Evolutionary conservation across 306 rosid species (phyloP).

Genomic region (Quercus bicolor): DNA sequence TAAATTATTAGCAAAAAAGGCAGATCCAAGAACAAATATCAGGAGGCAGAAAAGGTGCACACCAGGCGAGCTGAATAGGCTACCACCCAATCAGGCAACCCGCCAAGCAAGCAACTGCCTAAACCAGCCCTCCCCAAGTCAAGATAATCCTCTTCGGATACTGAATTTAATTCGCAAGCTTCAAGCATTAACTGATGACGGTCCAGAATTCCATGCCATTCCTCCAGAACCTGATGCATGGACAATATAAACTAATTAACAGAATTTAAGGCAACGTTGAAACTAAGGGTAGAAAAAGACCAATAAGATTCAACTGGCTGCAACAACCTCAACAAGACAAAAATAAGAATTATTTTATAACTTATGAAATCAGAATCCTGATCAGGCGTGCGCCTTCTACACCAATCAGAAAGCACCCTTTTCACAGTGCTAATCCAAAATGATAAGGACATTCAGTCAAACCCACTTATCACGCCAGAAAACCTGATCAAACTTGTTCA

Average conservation of each 20-base stretch:
- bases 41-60: conserved; percentile 25
- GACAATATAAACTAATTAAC: conserved; percentile 25
- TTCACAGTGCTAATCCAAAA: not conserved
- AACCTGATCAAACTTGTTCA: not conserved
- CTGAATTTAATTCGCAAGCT: conserved; percentile 81
- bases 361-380: not conserved
- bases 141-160: conserved; percentile 84
- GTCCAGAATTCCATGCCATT: conserved; percentile 85
- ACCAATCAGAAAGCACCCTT: not conserved
- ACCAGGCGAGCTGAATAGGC: conserved; percentile 98
- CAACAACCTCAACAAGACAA: not conserved
- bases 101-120: conserved; percentile 96
- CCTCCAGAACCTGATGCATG: conserved; percentile 72
- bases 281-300: not conserved
- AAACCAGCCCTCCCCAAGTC: conserved; percentile 95
- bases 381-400: not conserved
- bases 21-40: conserved; percentile 8
- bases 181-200: conserved; percentile 85
- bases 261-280: conserved; percentile 5
- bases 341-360: not conserved
- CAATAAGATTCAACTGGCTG: conserved; percentile 4
- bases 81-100: conserved; percentile 95
- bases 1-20: conserved; percentile 4
- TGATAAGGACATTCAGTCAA: conserved; percentile 6
- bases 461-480: not conserved